Base-by-base conservation (phyloP, 192 early-diverging fungal species). In the Backusella macrospora region DNA sequence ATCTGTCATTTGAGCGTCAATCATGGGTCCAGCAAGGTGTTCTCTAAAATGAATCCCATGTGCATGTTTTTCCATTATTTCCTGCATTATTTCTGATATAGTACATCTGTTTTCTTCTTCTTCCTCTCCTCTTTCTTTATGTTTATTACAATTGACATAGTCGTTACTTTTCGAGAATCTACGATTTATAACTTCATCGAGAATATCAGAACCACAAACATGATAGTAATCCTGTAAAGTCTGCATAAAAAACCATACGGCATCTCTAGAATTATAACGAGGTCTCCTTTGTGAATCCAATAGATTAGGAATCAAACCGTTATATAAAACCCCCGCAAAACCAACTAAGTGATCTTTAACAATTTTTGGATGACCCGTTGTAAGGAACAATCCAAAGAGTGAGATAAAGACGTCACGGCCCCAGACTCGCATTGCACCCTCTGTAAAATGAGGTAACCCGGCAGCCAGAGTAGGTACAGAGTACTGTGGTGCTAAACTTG, bases 371-470 rank as follows among this genome's bases (percentile, higher is more conserved):
- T 96, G 87, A 13, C 96, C 96, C 7, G 95, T 93, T 7, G 89
- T 80, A 59, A 99, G 70, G 29, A 97, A 83, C 38, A 96, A 77
- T 1, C 97, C 98, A 5, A 89, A 86, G 5, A 99, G 81, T 5
- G 94, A 86, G 71, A 99, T 96, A 79, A 98, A 96, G 40, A 98
- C 92, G 84, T 99, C 98, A 63, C 98, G 90, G 21, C 98, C 98
- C 98, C 97, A 99, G 72, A 91, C 92, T 47, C 97, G 89, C 95
- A 97, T 97, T 65, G 96, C 92, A 62, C 89, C 85, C 9, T 90
- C 90, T 5, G 96, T 89, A 71, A 99, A 99, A 76, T 99, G 97
- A 29, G 96, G 92, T 62, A 99, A 84, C 2, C 98, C 98, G 5
- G 98, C 98, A 65, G 97, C 97, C 79, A 99, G 85, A 48, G 90